Base-by-base conservation (phyloP, 805 yeast species). In the Trichomonascus vanleenenianus region DNA sequence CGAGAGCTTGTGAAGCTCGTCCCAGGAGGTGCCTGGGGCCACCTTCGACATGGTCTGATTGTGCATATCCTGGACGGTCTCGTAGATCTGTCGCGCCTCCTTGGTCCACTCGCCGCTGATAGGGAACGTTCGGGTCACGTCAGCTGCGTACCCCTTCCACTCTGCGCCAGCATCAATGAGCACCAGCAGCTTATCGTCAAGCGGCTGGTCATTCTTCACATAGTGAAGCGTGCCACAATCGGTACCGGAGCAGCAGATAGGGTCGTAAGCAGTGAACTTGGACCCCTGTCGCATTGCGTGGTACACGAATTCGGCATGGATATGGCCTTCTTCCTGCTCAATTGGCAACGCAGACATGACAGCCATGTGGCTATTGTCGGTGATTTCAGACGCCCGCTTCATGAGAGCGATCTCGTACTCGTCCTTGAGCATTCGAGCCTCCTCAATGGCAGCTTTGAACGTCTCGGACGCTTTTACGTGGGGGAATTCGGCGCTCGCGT, bases 111-210 rank as follows among this genome's bases (percentile, higher is more conserved):
- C 79, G 5, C 98, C 98, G 50, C 72, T 75, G 45, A 87, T 79
- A 25, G 98, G 98, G 76, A 88, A 91, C 60, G 94, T 85, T 61
- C 98, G 76, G 12, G 98, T 93, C 37, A 93, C 96, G 62, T 91
- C 98, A 38, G 87, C 73, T 2, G 96, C 89, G 64, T 91, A 91
- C 62, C 86, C 80, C 52, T 78, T 76, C 96, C 97, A 91, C 65
- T 91, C 97, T 2, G 96, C 95, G 46, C 98, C 98, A 7, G 97
- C 97, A 67, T 91, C 98, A 44, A 91, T 81, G 50, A 91, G 73
- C 10, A 91, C 74, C 4, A 89, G 74, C 40, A 75, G 78, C 57
- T 78, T 80, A 15, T 74, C 75, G 9, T 62, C 71, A 47, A 81
- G 58, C 2, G 72, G 67, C 43, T 78, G 82, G 56, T 88, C 93